phyloP scores from a whole-genome alignment of 495 filamentous ascomycete genomes.

The Penicillium pulvis region DNA sequence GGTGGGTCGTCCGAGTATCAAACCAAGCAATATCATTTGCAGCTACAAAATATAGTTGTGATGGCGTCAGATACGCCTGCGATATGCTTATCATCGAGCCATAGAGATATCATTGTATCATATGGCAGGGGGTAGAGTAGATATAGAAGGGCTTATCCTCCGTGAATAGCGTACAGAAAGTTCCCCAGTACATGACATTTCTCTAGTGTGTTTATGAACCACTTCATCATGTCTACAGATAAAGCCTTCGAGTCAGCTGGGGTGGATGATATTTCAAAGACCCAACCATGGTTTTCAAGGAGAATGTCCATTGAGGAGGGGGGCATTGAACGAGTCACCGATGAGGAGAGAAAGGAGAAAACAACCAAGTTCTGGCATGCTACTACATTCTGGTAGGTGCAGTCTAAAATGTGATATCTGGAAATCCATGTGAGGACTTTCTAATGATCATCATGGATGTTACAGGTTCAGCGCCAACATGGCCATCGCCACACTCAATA shows the following conservation, averaged over 20 bases:
- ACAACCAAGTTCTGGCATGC: constrained; percentile 47
- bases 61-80: constrained; percentile 28
- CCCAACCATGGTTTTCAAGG: constrained; percentile 10
- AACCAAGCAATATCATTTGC: background rate
- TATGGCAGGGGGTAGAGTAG: background rate
- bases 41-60: constrained; percentile 3
- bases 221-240: background rate
- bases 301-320: constrained; percentile 59
- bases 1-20: constrained; percentile 8
- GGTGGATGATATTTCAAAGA: background rate
- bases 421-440: background rate
- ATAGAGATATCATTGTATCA: constrained; percentile 1
- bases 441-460: background rate
- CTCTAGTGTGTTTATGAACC: background rate
- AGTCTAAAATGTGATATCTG: background rate
- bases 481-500: constrained; percentile 65
- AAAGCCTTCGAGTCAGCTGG: background rate
- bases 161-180: background rate
- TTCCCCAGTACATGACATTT: background rate
- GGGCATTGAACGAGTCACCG: constrained; percentile 68
- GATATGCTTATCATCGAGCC: constrained; percentile 23
- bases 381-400: constrained; percentile 53
- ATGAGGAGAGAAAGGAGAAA: constrained; percentile 60
- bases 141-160: background rate
- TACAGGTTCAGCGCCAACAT: constrained; percentile 62